Evolutionary conservation across 768 basidiomycete genomes (phyloP).

Genomic region (Pulveroboletus frians): DNA sequence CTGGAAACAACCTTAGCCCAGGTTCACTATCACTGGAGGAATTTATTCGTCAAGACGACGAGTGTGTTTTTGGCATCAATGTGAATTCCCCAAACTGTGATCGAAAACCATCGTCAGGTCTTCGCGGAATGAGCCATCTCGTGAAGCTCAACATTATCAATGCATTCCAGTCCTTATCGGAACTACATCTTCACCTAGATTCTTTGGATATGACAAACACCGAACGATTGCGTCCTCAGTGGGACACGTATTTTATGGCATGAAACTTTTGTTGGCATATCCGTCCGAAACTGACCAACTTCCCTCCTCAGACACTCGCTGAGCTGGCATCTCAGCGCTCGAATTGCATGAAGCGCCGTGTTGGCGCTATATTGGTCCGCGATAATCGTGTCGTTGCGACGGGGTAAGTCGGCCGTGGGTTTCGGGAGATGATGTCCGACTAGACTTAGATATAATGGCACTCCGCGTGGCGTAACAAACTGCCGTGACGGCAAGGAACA

Average conservation of each 20-base stretch:
- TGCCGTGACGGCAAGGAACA: constrained; percentile 47
- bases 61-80: constrained; percentile 51
- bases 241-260: constrained; percentile 99
- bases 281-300: constrained; percentile 3
- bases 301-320: constrained; percentile 66
- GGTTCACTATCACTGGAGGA: constrained; percentile 49
- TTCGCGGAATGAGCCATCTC: constrained; percentile 36
- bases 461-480: constrained; percentile 83
- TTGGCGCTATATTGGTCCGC: constrained; percentile 89
- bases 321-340: constrained; percentile 84
- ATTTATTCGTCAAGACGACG: constrained; percentile 74
- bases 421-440: not conserved
- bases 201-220: constrained; percentile 61
- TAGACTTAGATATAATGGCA: constrained; percentile 81
- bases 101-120: constrained; percentile 4
- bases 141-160: constrained; percentile 62
- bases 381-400: constrained; percentile 76
- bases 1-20: constrained; percentile 16
- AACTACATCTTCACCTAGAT: constrained; percentile 61
- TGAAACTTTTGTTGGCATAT: constrained; percentile 11
- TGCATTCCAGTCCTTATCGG: constrained; percentile 48
- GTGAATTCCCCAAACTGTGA: constrained; percentile 18
- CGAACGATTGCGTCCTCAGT: constrained; percentile 77
- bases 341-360: constrained; percentile 96
- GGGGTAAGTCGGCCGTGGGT: constrained; percentile 44